Percentiles rank a stretch among this genome's conserved stretches.
Conservation (phyloP, 169 alveolate species). For the Eimeria praecox region DNA sequence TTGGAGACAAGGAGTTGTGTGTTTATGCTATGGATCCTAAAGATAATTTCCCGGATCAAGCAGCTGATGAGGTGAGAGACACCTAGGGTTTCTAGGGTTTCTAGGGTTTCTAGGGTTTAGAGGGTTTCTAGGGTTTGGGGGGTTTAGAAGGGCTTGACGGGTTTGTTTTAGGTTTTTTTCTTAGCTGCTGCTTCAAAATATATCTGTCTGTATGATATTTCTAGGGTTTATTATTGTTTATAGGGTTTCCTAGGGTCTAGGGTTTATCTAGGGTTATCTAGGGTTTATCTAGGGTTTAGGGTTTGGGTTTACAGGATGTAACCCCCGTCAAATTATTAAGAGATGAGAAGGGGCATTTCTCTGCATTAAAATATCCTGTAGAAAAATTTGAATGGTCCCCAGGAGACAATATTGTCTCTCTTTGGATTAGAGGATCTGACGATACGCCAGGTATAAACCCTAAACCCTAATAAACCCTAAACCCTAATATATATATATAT, state of each 20-base stretch:
- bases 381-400: slow-evolving; percentile 95
- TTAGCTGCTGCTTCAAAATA: too few relatives aligned
- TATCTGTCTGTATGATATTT: too few relatives aligned
- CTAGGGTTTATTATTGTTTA: too few relatives aligned
- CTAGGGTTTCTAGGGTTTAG: not conserved
- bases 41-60: slow-evolving; percentile 47
- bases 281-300: not conserved
- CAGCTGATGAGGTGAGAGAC: slow-evolving; percentile 63
- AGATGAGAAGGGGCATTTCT: slow-evolving; percentile 65
- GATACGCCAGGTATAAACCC: slow-evolving; percentile 91
- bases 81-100: slow-evolving; percentile 60
- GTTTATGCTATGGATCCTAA: slow-evolving; percentile 82
- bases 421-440: slow-evolving; percentile 93
- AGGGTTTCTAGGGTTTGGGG: slow-evolving; percentile 25
- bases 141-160: not conserved
- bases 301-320: slow-evolving; percentile 47
- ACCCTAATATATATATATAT: too few relatives aligned
- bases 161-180: not conserved
- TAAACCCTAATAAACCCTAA: slow-evolving; percentile 14
- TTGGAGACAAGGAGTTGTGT: slow-evolving; percentile 84
- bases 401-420: slow-evolving; percentile 92
- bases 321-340: slow-evolving; percentile 71
- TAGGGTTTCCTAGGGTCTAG: slow-evolving; percentile 17
- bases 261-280: too few relatives aligned
- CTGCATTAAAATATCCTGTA: slow-evolving; percentile 90